phyloP scores from a whole-genome alignment of 148 eudicot genomes.

The Camellia lanceoleosa region DNA sequence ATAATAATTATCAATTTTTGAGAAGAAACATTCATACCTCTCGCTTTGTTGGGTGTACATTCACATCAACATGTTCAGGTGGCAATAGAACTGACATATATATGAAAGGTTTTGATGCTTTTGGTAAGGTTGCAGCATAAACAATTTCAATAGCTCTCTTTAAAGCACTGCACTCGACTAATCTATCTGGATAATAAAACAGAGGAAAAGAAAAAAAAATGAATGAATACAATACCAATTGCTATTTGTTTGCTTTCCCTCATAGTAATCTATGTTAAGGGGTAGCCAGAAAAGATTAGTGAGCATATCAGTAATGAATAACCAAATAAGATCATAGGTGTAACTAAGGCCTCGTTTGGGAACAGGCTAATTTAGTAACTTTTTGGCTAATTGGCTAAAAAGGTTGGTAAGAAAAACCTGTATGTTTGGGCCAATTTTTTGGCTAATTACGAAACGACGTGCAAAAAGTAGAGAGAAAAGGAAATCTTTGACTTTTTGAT shows the following conservation, averaged over 20 bases:
- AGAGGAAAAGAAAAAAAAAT: not conserved
- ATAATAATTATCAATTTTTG: not conserved
- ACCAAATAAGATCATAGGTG: not conserved
- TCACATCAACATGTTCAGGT: slow-evolving; percentile 92
- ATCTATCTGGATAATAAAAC: slow-evolving; percentile 55
- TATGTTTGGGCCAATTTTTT: no score
- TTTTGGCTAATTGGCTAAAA: no score
- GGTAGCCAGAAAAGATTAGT: not conserved
- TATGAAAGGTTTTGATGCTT: slow-evolving; percentile 96
- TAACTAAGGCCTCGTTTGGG: no score
- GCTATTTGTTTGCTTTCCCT: not conserved
- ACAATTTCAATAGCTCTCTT: slow-evolving; percentile 97
- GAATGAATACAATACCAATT: slow-evolving; percentile 4
- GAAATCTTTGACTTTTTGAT: no score
- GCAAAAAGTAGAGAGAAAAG: no score
- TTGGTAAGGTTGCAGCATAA: slow-evolving; percentile 89
- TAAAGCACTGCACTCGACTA: slow-evolving; percentile 88
- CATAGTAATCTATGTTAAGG: not conserved
- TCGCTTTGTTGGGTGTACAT: slow-evolving; percentile 94
- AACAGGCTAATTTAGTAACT: no score
- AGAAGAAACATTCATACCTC: slow-evolving; percentile 50
- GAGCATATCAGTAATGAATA: not conserved
- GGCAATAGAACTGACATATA: slow-evolving; percentile 89
- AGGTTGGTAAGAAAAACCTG: no score
- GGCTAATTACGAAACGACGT: no score